These are phyloP conservation scores for Fusarium sp. DNA, from an alignment of 2,329 filamentous ascomycete genomes.

Conservation along the genomic window DNA sequence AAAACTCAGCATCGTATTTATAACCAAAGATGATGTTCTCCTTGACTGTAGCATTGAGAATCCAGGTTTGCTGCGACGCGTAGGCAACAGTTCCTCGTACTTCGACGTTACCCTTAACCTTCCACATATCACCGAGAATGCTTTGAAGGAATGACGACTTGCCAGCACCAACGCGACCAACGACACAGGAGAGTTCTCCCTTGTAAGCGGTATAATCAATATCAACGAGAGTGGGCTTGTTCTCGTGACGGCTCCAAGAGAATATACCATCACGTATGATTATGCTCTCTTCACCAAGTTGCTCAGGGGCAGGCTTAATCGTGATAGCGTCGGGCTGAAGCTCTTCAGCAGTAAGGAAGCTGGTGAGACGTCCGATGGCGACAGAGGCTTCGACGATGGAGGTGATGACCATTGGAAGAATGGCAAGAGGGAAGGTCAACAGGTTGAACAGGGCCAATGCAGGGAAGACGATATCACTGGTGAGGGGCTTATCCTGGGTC, in stretches of 20 bases:
- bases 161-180: slow-evolving; percentile 92
- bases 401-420: slow-evolving; percentile 97
- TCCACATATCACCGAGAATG: slow-evolving; percentile 92
- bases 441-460: slow-evolving; percentile 93
- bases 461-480: slow-evolving; percentile 95
- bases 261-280: slow-evolving; percentile 86
- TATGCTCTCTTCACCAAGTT: slow-evolving; percentile 86
- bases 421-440: slow-evolving; percentile 91
- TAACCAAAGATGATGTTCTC: slow-evolving; percentile 98
- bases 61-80: slow-evolving; percentile 92
- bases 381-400: slow-evolving; percentile 96
- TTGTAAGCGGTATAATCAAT: slow-evolving; percentile 92
- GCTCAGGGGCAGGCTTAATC: slow-evolving; percentile 74
- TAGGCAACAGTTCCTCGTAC: slow-evolving; percentile 88
- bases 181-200: slow-evolving; percentile 90
- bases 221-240: slow-evolving; percentile 76
- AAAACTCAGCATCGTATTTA: slow-evolving; percentile 91
- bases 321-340: slow-evolving; percentile 86
- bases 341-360: slow-evolving; percentile 88
- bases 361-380: slow-evolving; percentile 84
- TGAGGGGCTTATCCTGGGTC: slow-evolving; percentile 81
- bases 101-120: slow-evolving; percentile 83
- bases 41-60: slow-evolving; percentile 96
- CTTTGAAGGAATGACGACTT: slow-evolving; percentile 94
- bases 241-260: slow-evolving; percentile 90